These are phyloP conservation scores for Populus hybrid DNA, from an alignment of 441 rosid species.

Conservation along the genomic window DNA sequence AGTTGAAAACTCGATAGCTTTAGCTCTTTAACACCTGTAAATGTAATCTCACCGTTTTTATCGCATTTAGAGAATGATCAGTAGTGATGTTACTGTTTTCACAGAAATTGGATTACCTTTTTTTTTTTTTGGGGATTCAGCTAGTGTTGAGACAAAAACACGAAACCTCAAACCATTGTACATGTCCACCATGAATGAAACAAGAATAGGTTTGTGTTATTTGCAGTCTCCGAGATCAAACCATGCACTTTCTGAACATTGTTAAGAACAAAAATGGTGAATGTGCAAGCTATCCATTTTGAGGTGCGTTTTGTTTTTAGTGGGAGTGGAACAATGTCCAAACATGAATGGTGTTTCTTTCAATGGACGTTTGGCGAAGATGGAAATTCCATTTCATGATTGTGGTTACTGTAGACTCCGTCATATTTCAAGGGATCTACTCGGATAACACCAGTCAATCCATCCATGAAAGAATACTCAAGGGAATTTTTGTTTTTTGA, in stretches of 20 bases:
- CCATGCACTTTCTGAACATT: not conserved
- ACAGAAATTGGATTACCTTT: conserved; percentile 6
- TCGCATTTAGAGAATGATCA: conserved; percentile 3
- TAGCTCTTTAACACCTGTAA: conserved; percentile 23
- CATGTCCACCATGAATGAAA: conserved; percentile 5
- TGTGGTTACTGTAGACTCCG: too few relatives aligned
- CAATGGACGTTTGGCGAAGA: too few relatives aligned
- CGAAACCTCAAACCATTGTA: conserved; percentile 8
- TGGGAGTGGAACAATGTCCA: too few relatives aligned
- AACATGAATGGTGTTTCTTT: too few relatives aligned
- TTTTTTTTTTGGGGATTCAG: not conserved
- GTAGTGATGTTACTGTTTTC: conserved; percentile 8
- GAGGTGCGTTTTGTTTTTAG: too few relatives aligned
- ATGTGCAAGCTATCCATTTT: too few relatives aligned
- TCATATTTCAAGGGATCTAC: too few relatives aligned
- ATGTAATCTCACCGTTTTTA: conserved; percentile 10
- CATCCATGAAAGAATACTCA: too few relatives aligned
- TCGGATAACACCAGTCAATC: too few relatives aligned
- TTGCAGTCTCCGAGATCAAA: not conserved
- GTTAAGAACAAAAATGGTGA: not conserved
- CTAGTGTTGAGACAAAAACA: not conserved
- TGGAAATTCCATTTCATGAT: too few relatives aligned
- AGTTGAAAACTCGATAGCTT: conserved; percentile 26
- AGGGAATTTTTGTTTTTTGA: too few relatives aligned
- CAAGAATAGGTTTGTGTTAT: not conserved